These are phyloP conservation scores for Coleophoma eucalyptorum DNA, from an alignment of 2,329 filamentous ascomycete genomes.

Conservation along the genomic window DNA sequence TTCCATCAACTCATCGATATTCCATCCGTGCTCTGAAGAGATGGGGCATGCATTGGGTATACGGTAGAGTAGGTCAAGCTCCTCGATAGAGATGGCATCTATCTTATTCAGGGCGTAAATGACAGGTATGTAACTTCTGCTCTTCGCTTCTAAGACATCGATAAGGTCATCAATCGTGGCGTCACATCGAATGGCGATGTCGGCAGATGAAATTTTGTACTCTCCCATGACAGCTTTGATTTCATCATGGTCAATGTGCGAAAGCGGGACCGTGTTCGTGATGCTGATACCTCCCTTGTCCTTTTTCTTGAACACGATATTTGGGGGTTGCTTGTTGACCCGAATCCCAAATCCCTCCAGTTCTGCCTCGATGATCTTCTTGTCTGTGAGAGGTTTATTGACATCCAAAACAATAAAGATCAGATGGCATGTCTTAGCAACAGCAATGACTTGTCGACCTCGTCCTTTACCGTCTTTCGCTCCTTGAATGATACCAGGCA, in stretches of 20 bases:
- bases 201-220: slow-evolving; percentile 93
- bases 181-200: slow-evolving; percentile 96
- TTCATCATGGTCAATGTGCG: slow-evolving; percentile 91
- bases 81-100: slow-evolving; percentile 95
- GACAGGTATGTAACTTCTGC: slow-evolving; percentile 95
- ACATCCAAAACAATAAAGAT: slow-evolving; percentile 99
- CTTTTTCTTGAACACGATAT: slow-evolving; percentile 99
- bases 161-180: slow-evolving; percentile 97
- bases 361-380: slow-evolving; percentile 91
- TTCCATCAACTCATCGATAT: slow-evolving; percentile 93
- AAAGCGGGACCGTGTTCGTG: slow-evolving; percentile 87
- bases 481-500: slow-evolving; percentile 97
- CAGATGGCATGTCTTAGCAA: slow-evolving; percentile 96
- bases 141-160: slow-evolving; percentile 91
- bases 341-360: slow-evolving; percentile 96
- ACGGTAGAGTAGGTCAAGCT: slow-evolving; percentile 90
- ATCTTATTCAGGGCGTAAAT: slow-evolving; percentile 99
- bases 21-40: slow-evolving; percentile 97
- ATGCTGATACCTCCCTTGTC: slow-evolving; percentile 97
- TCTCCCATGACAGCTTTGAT: slow-evolving; percentile 98
- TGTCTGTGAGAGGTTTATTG: slow-evolving; percentile 97
- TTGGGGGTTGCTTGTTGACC: slow-evolving; percentile 95
- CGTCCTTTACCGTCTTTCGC: slow-evolving; percentile 97
- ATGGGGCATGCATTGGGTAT: slow-evolving; percentile 97
- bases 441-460: slow-evolving; percentile 96